Percentiles rank a stretch among this genome's conserved stretches.
These are phyloP conservation scores for Mercurialis annua DNA, from an alignment of 345 rosid species.

Conservation along the genomic window DNA sequence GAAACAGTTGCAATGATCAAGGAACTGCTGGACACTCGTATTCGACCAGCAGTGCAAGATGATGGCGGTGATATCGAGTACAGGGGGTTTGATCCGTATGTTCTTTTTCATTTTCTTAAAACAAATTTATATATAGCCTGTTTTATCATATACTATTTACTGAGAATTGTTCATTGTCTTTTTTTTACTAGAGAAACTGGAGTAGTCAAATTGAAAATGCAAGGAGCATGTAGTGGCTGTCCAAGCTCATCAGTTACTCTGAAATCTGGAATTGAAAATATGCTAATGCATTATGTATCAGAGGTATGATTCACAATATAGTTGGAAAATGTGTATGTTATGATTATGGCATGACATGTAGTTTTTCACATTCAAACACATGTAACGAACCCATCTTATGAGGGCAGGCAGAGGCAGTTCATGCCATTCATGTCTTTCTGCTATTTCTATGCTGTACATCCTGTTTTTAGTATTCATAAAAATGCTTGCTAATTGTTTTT, in stretches of 20 bases:
- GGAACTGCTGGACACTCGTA: slow-evolving; percentile 93
- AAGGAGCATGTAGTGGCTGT: slow-evolving; percentile 99
- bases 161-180: slow-evolving; percentile 16
- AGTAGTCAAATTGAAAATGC: slow-evolving; percentile 85
- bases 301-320: slow-evolving; percentile 52
- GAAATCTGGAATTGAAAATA: slow-evolving; percentile 97
- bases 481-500: background rate
- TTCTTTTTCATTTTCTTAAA: slow-evolving; percentile 18
- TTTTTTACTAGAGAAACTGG: slow-evolving; percentile 72
- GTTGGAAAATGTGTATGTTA: background rate
- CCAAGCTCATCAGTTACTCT: slow-evolving; percentile 96
- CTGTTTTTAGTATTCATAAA: background rate
- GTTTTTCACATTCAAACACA: background rate
- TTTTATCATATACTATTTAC: slow-evolving; percentile 7
- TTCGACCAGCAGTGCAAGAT: slow-evolving; percentile 96
- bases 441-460: background rate
- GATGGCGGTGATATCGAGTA: slow-evolving; percentile 98
- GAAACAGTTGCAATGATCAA: slow-evolving; percentile 97
- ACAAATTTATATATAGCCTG: background rate
- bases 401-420: background rate
- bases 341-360: background rate
- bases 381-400: background rate
- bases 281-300: slow-evolving; percentile 97
- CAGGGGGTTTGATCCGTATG: slow-evolving; percentile 77
- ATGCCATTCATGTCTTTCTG: background rate